Percentiles rank a stretch among this genome's conserved stretches.
Evolutionary conservation across 164 flowering plant genomes (phyloP).

Genomic region (Cinnamomum micranthum): DNA sequence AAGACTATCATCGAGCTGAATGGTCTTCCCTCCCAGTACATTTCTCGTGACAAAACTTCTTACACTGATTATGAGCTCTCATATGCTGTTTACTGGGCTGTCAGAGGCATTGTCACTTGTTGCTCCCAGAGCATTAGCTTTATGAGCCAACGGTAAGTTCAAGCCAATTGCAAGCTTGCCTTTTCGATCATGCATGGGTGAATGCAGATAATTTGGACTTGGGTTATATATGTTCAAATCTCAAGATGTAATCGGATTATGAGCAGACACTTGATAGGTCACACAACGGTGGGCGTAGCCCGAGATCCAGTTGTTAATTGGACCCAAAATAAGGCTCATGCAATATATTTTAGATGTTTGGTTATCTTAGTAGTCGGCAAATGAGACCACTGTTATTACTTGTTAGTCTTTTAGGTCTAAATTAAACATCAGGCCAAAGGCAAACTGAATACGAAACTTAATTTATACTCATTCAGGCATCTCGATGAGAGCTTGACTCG

Average conservation of each 20-base stretch:
- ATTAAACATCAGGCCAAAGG: too few species aligned
- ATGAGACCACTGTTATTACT: not conserved
- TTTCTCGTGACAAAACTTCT: constrained; percentile 26
- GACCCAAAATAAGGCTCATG: not conserved
- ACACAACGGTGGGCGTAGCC: not conserved
- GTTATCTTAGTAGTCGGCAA: too few species aligned
- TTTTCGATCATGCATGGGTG: not conserved
- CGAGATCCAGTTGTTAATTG: not conserved
- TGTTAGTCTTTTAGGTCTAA: too few species aligned
- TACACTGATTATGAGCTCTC: constrained; percentile 37
- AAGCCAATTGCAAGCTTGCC: too few species aligned
- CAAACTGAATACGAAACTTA: too few species aligned
- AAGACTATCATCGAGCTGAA: constrained; percentile 39
- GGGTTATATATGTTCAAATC: not conserved
- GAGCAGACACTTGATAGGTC: not conserved
- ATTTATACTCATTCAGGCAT: too few species aligned
- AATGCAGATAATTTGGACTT: too few species aligned
- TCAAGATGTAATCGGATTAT: not conserved
- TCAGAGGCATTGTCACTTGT: constrained; percentile 41
- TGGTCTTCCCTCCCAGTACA: constrained; percentile 38
- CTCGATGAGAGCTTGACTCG: too few species aligned
- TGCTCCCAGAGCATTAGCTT: constrained; percentile 36
- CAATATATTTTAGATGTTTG: too few species aligned
- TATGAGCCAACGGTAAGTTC: constrained; percentile 8
- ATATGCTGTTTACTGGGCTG: constrained; percentile 50